Evolutionary conservation across 129 eudicot species (phyloP), one percentile per base, ranked within the genome.

Genomic region (Ambrosia trifida): DNA sequence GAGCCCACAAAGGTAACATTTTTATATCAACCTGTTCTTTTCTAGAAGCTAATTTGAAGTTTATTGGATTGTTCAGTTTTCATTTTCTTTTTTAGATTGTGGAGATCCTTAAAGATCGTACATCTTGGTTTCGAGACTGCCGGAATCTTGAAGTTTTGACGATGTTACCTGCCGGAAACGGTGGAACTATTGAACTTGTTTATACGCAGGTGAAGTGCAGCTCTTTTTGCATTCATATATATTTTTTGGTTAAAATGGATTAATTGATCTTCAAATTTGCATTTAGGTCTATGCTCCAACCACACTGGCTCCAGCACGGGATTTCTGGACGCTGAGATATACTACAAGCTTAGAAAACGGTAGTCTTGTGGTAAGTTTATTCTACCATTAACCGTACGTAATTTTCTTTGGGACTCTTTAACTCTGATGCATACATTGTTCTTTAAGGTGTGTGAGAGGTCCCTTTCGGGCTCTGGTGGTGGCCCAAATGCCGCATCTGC

Each of bases 21-120:
- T 1, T 58, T 32, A n/a, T 46, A 12, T 16, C 24, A 8, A 20
- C 44, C 4, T 43, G 7, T 19, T 31, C 14, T 44, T 18, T 7
- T 56, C n/a, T 17, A 51, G 11, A 58, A 40, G 49, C 18, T 70
- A 12, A 33, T 14, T 45, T 64, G 46, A 50, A 13, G 33, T 66
- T 20, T 7, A 62, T 35, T 3, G 14, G 47, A 35, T 3, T n/a
- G 7, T 35, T 9, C 13, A 36, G 2, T 16, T 8, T 35, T 52
- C 45, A 30, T 32, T 62, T 50, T 5, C 1, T 50, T 75, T 77
- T 30, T 50, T 73, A 93, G 98, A 89, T 93, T 74, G 92, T 85
- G 64, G 98, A 89, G 90, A 87, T 93, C 86, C 95, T 93, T 56
- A 93, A 89, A 93, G 98, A 93, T 71, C 98, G 96, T 72, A 88